Percentiles rank a stretch among this genome's conserved stretches.
These are phyloP conservation scores for Talaromyces sp. DNA, from an alignment of 2,329 filamentous ascomycete genomes.

Conservation along the genomic window DNA sequence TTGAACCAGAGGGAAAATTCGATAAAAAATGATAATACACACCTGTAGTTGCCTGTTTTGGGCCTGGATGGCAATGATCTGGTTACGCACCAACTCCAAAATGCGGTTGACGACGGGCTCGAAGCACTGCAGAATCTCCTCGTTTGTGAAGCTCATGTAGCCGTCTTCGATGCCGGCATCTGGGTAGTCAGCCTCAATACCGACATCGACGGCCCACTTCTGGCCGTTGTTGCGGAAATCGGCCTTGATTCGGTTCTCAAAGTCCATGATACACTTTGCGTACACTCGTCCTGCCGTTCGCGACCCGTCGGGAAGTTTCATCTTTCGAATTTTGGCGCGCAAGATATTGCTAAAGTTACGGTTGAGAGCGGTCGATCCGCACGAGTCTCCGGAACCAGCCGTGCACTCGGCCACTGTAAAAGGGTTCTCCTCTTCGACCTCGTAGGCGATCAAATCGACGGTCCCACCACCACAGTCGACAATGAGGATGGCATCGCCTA, in stretches of 20 bases:
- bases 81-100: slow-evolving; percentile 89
- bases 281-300: slow-evolving; percentile 98
- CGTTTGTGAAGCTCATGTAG: slow-evolving; percentile 99
- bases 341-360: slow-evolving; percentile 98
- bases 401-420: slow-evolving; percentile 98
- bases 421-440: slow-evolving; percentile 94
- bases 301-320: slow-evolving; percentile 96
- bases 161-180: slow-evolving; percentile 97
- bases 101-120: slow-evolving; percentile 98
- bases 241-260: slow-evolving; percentile 98
- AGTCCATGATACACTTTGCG: slow-evolving; percentile 99
- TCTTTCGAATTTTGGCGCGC: slow-evolving; percentile 95
- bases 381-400: slow-evolving; percentile 93
- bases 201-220: slow-evolving; percentile 98
- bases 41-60: slow-evolving; percentile 87
- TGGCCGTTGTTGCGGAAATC: slow-evolving; percentile 99
- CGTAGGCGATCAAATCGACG: slow-evolving; percentile 97
- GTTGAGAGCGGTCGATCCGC: slow-evolving; percentile 95
- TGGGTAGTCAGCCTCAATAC: slow-evolving; percentile 96
- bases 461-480: slow-evolving; percentile 98
- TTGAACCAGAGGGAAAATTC: neutral
- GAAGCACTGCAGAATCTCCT: slow-evolving; percentile 98
- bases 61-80: slow-evolving; percentile 97
- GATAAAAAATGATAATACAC: slow-evolving; percentile 9
- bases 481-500: slow-evolving; percentile 97